These are phyloP conservation scores for Ustilago cynodontis DNA, from an alignment of 1,284 basidiomycete genomes.

Conservation along the genomic window DNA sequence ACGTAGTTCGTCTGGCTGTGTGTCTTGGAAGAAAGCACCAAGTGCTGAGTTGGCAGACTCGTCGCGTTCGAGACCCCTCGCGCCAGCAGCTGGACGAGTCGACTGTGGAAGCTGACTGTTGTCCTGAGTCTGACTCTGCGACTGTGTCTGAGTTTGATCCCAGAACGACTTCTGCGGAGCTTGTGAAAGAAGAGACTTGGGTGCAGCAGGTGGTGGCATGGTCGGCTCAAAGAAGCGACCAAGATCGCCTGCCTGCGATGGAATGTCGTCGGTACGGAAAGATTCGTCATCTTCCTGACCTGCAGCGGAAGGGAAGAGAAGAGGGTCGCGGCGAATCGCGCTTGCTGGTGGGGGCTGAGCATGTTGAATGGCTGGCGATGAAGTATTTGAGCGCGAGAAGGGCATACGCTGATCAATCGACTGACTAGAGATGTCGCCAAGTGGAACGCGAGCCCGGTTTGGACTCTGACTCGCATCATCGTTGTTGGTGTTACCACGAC, in stretches of 20 bases:
- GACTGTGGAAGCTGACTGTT: slow-evolving; percentile 21
- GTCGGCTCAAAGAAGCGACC: slow-evolving; percentile 59
- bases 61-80: slow-evolving; percentile 17
- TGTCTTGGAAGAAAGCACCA: slow-evolving; percentile 65
- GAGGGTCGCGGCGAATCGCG: slow-evolving; percentile 18
- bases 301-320: slow-evolving; percentile 18
- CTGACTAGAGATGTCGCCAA: slow-evolving; percentile 47
- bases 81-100: slow-evolving; percentile 10
- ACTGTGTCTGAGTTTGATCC: slow-evolving; percentile 35
- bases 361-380: slow-evolving; percentile 31
- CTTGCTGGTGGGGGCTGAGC: slow-evolving; percentile 15
- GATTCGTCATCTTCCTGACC: slow-evolving; percentile 44
- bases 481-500: slow-evolving; percentile 5
- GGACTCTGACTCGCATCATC: slow-evolving; percentile 18
- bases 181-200: slow-evolving; percentile 9
- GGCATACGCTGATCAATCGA: slow-evolving; percentile 39
- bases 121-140: slow-evolving; percentile 28
- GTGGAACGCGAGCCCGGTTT: slow-evolving; percentile 21
- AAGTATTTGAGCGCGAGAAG: slow-evolving; percentile 34
- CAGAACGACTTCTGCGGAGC: slow-evolving; percentile 33
- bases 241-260: slow-evolving; percentile 46
- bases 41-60: slow-evolving; percentile 56
- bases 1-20: slow-evolving; percentile 51
- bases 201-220: slow-evolving; percentile 23
- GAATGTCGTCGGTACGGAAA: slow-evolving; percentile 52